Percentiles rank a stretch among this genome's conserved stretches.
phyloP scores from a whole-genome alignment of 768 basidiomycete species.

The Tephrocybe sp. region DNA sequence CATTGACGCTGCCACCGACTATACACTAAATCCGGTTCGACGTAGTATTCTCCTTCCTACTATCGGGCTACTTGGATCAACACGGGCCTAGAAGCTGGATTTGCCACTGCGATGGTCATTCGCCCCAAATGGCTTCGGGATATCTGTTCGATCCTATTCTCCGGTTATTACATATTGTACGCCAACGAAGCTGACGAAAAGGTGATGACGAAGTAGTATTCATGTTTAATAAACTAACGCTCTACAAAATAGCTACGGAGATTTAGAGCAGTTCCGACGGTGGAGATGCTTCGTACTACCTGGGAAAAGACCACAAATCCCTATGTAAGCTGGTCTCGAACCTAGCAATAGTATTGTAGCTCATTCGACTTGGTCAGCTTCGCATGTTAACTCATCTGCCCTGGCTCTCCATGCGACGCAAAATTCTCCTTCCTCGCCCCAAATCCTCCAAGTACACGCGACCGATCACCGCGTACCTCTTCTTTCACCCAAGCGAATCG shows the following conservation, averaged over 20 bases:
- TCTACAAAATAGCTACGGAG: conserved; percentile 66
- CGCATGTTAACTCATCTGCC: conserved; percentile 66
- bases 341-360: neutral
- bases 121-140: conserved; percentile 91
- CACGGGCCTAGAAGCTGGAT: conserved; percentile 95
- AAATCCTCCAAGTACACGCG: conserved; percentile 71
- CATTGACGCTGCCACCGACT: neutral
- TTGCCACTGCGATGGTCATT: conserved; percentile 93
- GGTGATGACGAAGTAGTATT: conserved; percentile 89
- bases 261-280: conserved; percentile 90
- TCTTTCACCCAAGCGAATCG: conserved; percentile 68
- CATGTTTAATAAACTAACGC: neutral
- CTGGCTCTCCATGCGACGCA: conserved; percentile 60
- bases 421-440: conserved; percentile 83
- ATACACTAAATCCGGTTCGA: neutral
- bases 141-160: conserved; percentile 81
- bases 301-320: conserved; percentile 99
- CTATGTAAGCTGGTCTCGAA: conserved; percentile 51
- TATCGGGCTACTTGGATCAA: conserved; percentile 95
- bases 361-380: conserved; percentile 40
- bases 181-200: conserved; percentile 96
- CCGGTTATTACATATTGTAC: conserved; percentile 82
- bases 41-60: conserved; percentile 86
- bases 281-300: conserved; percentile 92
- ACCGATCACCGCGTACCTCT: conserved; percentile 82